Percentiles rank a stretch among this genome's conserved stretches.
Evolutionary conservation across 805 yeast genomes (phyloP).

Genomic region (Maudiozyma bulderi): DNA sequence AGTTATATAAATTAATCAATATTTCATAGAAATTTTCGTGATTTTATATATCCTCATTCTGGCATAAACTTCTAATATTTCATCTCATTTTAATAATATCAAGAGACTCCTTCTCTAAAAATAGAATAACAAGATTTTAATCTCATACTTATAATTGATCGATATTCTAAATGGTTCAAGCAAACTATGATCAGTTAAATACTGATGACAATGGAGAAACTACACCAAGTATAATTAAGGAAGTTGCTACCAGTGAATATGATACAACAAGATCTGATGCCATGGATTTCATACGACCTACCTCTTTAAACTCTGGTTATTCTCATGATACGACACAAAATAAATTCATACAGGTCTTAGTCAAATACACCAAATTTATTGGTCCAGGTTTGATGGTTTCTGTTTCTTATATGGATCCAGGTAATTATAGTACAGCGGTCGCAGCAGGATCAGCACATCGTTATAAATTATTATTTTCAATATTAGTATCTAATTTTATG

Average conservation of each 20-base stretch:
- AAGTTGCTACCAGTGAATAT: background rate
- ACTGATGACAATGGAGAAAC: background rate
- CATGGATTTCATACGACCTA: background rate
- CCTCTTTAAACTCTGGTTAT: background rate
- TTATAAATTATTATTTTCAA: slow-evolving; percentile 68
- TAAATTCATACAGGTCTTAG: slow-evolving; percentile 10
- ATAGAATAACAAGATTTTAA: background rate
- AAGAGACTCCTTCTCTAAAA: background rate
- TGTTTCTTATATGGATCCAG: slow-evolving; percentile 96
- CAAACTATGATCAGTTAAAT: background rate
- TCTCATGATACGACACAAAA: background rate
- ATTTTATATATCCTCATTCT: too few species aligned
- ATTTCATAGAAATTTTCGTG: too few species aligned
- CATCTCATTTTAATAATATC: too few species aligned
- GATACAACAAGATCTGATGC: background rate
- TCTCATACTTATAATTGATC: background rate
- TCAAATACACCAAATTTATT: slow-evolving; percentile 54
- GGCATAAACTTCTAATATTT: too few species aligned
- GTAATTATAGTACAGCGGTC: slow-evolving; percentile 91
- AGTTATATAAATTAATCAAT: too few species aligned
- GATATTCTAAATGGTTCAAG: background rate
- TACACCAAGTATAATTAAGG: background rate
- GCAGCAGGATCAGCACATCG: slow-evolving; percentile 86
- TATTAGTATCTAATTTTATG: slow-evolving; percentile 69
- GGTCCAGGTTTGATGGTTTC: slow-evolving; percentile 96